Percentiles rank a stretch among this genome's conserved stretches.
These are phyloP conservation scores for Flammula alnicola DNA, from an alignment of 1,284 basidiomycete species.

Conservation along the genomic window DNA sequence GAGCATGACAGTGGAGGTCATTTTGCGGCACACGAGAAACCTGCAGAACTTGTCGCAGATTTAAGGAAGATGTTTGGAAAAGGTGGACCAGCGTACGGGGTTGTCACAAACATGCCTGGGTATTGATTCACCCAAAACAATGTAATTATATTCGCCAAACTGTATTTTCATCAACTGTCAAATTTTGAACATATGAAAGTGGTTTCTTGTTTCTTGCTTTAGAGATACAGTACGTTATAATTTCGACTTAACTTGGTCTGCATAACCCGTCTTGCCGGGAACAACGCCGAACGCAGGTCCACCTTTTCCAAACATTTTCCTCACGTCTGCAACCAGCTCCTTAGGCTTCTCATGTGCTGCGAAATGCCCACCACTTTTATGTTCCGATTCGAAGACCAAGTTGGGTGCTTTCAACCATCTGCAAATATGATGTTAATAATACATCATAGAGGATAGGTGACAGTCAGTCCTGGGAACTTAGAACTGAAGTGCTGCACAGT, in stretches of 20 bases:
- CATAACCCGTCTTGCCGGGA: slow-evolving; percentile 34
- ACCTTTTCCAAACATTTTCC: slow-evolving; percentile 42
- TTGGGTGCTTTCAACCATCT: slow-evolving; percentile 10
- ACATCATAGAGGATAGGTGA: neutral
- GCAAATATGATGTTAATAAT: neutral
- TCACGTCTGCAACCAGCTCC: slow-evolving; percentile 34
- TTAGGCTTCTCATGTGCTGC: slow-evolving; percentile 35
- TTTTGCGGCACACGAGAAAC: slow-evolving; percentile 44
- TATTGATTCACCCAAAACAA: too few species aligned
- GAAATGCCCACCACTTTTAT: slow-evolving; percentile 40
- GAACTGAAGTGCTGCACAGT: too few species aligned
- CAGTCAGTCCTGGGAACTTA: too few species aligned
- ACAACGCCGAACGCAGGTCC: slow-evolving; percentile 38
- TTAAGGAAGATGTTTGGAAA: slow-evolving; percentile 47
- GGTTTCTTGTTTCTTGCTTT: too few species aligned
- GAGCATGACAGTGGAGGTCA: slow-evolving; percentile 44
- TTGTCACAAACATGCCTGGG: slow-evolving; percentile 26
- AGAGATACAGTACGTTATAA: too few species aligned
- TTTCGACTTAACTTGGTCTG: too few species aligned
- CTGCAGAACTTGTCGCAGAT: slow-evolving; percentile 39
- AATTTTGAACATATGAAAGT: too few species aligned
- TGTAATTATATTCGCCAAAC: too few species aligned
- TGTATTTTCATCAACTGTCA: too few species aligned
- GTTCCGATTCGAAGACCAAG: slow-evolving; percentile 26
- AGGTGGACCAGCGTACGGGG: slow-evolving; percentile 39